Percentiles rank a stretch among this genome's conserved stretches.
phyloP scores from a whole-genome alignment of 495 filamentous ascomycete genomes.

The Penicillium daleae region DNA sequence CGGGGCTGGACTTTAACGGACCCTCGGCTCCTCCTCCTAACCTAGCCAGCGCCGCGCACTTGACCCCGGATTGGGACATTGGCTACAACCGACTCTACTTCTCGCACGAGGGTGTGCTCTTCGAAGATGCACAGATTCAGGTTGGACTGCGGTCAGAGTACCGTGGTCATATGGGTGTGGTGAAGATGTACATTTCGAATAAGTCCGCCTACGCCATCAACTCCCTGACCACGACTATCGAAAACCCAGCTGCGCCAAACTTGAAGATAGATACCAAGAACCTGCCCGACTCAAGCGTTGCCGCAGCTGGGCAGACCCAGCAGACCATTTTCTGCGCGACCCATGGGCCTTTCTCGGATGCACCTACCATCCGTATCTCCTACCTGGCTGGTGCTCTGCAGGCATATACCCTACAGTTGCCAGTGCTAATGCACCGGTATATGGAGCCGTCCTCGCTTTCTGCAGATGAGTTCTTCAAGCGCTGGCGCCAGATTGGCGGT shows the following conservation, averaged over 20 bases:
- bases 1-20: slow-evolving; percentile 76
- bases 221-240: slow-evolving; percentile 91
- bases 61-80: slow-evolving; percentile 91
- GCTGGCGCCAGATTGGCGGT: slow-evolving; percentile 97
- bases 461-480: slow-evolving; percentile 95
- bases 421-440: slow-evolving; percentile 88
- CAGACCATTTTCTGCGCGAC: slow-evolving; percentile 94
- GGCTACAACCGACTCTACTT: slow-evolving; percentile 88
- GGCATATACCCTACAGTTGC: slow-evolving; percentile 87
- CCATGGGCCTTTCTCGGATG: slow-evolving; percentile 76
- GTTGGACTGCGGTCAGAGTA: slow-evolving; percentile 93
- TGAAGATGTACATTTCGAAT: slow-evolving; percentile 95
- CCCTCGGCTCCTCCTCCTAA: slow-evolving; percentile 69
- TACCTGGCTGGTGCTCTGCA: slow-evolving; percentile 95
- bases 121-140: slow-evolving; percentile 93
- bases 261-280: slow-evolving; percentile 83
- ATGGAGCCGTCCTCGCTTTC: slow-evolving; percentile 87
- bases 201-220: slow-evolving; percentile 81
- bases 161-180: slow-evolving; percentile 86
- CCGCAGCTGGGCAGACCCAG: slow-evolving; percentile 76
- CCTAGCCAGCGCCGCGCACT: slow-evolving; percentile 86
- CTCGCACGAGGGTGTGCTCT: slow-evolving; percentile 81
- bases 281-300: slow-evolving; percentile 82
- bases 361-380: slow-evolving; percentile 89
- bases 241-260: slow-evolving; percentile 71